Conservation (phyloP, 371 early-diverging fungal species). For the Lichtheimia ornata region DNA sequence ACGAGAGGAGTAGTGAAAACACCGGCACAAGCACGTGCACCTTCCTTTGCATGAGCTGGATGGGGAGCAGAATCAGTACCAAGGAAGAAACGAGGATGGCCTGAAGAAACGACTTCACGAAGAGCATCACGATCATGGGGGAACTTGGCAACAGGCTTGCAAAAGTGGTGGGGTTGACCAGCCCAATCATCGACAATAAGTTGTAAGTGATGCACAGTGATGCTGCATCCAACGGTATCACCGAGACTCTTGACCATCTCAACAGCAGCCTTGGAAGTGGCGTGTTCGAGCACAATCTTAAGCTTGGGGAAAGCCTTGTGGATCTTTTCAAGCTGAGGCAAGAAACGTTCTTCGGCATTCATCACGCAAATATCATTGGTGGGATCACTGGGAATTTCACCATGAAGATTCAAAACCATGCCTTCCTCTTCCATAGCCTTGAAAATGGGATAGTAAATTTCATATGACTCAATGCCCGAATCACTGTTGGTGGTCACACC, state of each 20-base stretch:
- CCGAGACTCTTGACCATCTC: slow-evolving; percentile 90
- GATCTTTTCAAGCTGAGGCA: slow-evolving; percentile 81
- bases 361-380: slow-evolving; percentile 87
- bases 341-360: slow-evolving; percentile 95
- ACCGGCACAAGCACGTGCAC: slow-evolving; percentile 84
- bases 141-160: slow-evolving; percentile 98
- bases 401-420: slow-evolving; percentile 95
- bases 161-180: slow-evolving; percentile 92
- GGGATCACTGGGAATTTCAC: slow-evolving; percentile 90
- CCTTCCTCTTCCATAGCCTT: slow-evolving; percentile 92
- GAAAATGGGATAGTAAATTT: slow-evolving; percentile 90
- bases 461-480: slow-evolving; percentile 89
- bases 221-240: slow-evolving; percentile 90
- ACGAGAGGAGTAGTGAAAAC: slow-evolving; percentile 90
- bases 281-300: slow-evolving; percentile 96
- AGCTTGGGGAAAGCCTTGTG: slow-evolving; percentile 90
- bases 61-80: slow-evolving; percentile 98
- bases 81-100: slow-evolving; percentile 94
- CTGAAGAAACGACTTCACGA: slow-evolving; percentile 78
- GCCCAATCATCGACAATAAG: slow-evolving; percentile 97
- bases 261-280: slow-evolving; percentile 92
- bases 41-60: slow-evolving; percentile 84
- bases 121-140: slow-evolving; percentile 92
- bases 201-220: slow-evolving; percentile 94
- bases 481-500: slow-evolving; percentile 98